Conservation (phyloP, 345 rosid species). For the Pistacia integerrima region DNA sequence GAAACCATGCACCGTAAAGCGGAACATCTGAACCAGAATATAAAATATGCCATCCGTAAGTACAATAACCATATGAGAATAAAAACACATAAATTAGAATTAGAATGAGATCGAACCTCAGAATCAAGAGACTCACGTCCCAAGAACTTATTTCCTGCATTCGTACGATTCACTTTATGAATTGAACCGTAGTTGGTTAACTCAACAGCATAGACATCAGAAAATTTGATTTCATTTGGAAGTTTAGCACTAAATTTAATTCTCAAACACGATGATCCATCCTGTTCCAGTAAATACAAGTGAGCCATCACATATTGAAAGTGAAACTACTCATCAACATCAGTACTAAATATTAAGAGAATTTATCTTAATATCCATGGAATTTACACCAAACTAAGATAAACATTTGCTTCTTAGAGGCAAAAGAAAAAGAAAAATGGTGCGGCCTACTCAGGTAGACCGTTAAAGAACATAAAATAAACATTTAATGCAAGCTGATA, state of each 20-base stretch:
- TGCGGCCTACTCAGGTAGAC: not conserved
- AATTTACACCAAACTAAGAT: not conserved
- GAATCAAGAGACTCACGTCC: constrained; percentile 33
- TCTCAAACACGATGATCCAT: constrained; percentile 55
- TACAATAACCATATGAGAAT: constrained; percentile 4
- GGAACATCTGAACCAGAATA: constrained; percentile 57
- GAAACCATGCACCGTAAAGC: constrained; percentile 59
- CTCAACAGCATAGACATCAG: constrained; percentile 79
- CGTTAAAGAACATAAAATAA: not conserved
- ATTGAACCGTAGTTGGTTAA: constrained; percentile 38
- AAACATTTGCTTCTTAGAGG: not conserved
- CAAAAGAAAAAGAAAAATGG: not conserved
- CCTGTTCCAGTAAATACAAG: constrained; percentile 41
- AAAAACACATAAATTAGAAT: not conserved
- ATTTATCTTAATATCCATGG: not conserved
- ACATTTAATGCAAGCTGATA: not conserved
- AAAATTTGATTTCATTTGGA: constrained; percentile 46
- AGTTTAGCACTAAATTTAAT: constrained; percentile 36
- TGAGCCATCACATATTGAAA: constrained; percentile 18
- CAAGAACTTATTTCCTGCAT: constrained; percentile 44
- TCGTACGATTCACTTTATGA: constrained; percentile 36
- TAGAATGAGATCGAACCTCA: constrained; percentile 47
- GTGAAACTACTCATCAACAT: not conserved
- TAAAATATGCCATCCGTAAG: constrained; percentile 11
- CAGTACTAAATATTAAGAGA: not conserved